Base-by-base conservation (phyloP, 768 basidiomycete genomes). In the Panellus pusillus region DNA sequence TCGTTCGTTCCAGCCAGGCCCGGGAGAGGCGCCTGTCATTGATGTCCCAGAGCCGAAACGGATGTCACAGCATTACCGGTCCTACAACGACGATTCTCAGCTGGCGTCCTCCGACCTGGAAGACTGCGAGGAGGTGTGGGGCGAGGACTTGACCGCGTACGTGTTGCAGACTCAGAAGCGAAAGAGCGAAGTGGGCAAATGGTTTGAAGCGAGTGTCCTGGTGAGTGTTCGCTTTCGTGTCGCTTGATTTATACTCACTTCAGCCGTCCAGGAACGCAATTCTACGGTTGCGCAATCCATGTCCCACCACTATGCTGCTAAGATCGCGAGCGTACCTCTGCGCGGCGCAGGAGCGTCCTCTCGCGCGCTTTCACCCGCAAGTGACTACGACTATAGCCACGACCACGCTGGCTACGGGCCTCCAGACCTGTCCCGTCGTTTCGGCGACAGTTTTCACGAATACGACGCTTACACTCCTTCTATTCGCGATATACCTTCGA, bases 111-210 rank as follows among this genome's bases (percentile, higher is more conserved):
- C 91, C 18, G 91, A 93, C 74, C 72, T 93, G 57, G 89, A 91
- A 27, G 91, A 91, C 54, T 90, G 84, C 58, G 79, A 80, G 60
- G 90, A 91, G 54, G 65, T 93, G 14, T 93, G 91, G 91, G 70
- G 74, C 40, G 77, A 73, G 20, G 89, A 89, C 63, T 76, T 92
- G 14, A 74, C 77, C 47, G 81, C 82, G 52, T 93, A 92, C 62
- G 75, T 82, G 47, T 65, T 84, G 28, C 84, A 89, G 63, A 89
- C 87, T 6, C 82, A 86, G 64, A 84, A 83, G 65, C 82, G 89
- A 45, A 82, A 84, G 68, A 82, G 79, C 46, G 85, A 88, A 58
- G 80, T 92, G 6, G 85, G 84, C 54, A 79, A 82, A 44, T 88
- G 82, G 76, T 92, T 91, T 61, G 83, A 88, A 64, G 76, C 78